A percentile compares a stretch with the other conserved stretches of the same genome.
Evolutionary conservation across 768 basidiomycete species (phyloP).

Genomic region (Trametes cingulata): DNA sequence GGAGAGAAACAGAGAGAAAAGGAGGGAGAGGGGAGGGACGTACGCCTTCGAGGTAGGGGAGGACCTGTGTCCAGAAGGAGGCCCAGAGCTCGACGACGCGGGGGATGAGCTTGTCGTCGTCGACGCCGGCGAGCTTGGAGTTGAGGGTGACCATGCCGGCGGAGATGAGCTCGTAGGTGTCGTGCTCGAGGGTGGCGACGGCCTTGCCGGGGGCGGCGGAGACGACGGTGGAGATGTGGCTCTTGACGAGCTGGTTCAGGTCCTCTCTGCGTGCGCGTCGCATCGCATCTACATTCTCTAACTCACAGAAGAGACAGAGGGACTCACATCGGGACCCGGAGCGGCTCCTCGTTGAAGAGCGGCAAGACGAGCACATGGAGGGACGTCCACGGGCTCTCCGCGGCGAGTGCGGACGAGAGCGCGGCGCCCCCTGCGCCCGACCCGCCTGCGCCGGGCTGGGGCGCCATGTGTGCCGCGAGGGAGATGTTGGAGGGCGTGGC

Average conservation of each 20-base stretch:
- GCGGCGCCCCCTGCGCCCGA: neutral
- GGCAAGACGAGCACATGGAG: slow-evolving; percentile 88
- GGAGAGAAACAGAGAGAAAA: too few species aligned
- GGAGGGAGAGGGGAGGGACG: slow-evolving; percentile 41
- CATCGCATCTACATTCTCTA: neutral
- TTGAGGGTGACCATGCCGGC: slow-evolving; percentile 92
- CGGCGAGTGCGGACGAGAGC: slow-evolving; percentile 32
- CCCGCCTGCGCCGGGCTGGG: slow-evolving; percentile 10
- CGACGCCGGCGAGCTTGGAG: slow-evolving; percentile 72
- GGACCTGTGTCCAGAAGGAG: slow-evolving; percentile 90
- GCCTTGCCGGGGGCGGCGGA: slow-evolving; percentile 75
- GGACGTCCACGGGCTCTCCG: slow-evolving; percentile 77
- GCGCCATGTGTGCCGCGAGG: slow-evolving; percentile 22
- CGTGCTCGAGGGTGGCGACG: slow-evolving; percentile 69
- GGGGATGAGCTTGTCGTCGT: slow-evolving; percentile 75
- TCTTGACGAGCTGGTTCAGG: slow-evolving; percentile 77
- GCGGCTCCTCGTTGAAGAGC: slow-evolving; percentile 87
- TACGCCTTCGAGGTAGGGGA: slow-evolving; percentile 88
- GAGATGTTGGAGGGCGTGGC: slow-evolving; percentile 52
- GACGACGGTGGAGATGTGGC: slow-evolving; percentile 74
- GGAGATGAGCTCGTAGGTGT: slow-evolving; percentile 80
- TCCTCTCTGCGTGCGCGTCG: slow-evolving; percentile 63
- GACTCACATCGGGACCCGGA: slow-evolving; percentile 79
- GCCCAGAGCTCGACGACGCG: slow-evolving; percentile 88
- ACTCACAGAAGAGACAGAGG: neutral